These are phyloP conservation scores for Bremia lactucae DNA, from an alignment of 352 stramenopile genomes.

Conservation along the genomic window DNA sequence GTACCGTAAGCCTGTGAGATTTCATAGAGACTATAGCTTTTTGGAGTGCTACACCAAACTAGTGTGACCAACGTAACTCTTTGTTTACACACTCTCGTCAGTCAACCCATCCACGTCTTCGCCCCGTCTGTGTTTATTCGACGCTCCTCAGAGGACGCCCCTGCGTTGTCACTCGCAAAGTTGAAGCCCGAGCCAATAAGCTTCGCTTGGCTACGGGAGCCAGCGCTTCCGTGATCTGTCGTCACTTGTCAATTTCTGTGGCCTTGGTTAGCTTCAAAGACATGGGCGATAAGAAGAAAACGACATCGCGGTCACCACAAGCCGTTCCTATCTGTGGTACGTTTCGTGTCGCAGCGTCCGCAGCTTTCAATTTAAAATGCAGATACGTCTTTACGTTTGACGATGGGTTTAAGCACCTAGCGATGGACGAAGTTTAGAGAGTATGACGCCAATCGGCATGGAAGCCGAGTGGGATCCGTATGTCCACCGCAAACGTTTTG, in stretches of 20 bases:
- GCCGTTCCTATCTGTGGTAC: slow-evolving; percentile 14
- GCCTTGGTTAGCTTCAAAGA: too few relatives aligned
- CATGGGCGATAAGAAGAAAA: slow-evolving; percentile 30
- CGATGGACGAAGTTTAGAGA: slow-evolving; percentile 19
- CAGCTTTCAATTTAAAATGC: too few relatives aligned
- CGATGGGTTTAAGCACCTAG: slow-evolving; percentile 4
- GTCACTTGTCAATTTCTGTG: too few relatives aligned
- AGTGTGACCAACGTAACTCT: not conserved
- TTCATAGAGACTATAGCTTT: too few relatives aligned
- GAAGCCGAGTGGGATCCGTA: slow-evolving; percentile 49
- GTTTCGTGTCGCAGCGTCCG: not conserved
- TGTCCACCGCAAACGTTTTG: slow-evolving; percentile 33
- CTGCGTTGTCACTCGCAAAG: slow-evolving; percentile 25
- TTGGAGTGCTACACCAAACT: not conserved
- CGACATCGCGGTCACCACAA: slow-evolving; percentile 6
- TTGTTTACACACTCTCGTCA: slow-evolving; percentile 2
- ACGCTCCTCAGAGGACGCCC: slow-evolving; percentile 20
- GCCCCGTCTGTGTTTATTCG: slow-evolving; percentile 14
- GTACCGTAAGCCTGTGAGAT: not conserved
- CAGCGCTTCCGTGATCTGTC: too few relatives aligned
- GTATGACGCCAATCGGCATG: slow-evolving; percentile 23
- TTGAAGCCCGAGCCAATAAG: slow-evolving; percentile 8
- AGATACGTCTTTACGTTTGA: too few relatives aligned
- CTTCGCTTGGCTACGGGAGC: too few relatives aligned
- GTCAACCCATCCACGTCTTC: not conserved